Base-by-base conservation (phyloP, 139 green algal genomes). In the Microglena sp. region DNA sequence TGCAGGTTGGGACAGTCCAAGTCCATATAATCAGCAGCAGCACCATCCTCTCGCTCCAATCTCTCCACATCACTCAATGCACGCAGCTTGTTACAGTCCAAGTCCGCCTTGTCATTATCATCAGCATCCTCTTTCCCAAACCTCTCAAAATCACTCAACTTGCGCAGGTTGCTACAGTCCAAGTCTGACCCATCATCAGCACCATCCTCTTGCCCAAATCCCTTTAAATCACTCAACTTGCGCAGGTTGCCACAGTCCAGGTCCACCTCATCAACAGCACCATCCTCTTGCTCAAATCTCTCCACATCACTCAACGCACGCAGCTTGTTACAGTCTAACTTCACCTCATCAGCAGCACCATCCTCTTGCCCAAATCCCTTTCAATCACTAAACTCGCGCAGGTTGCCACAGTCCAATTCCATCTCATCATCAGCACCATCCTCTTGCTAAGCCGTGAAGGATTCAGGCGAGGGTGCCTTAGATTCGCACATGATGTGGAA, bases 361-460 rank as follows among this genome's bases (percentile, higher is more conserved):
- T 15, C 40, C 15, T 24, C 15, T 50, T n/a, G n/a, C n/a, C n/a
- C n/a, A n/a, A n/a, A n/a, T n/a, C n/a, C n/a, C n/a, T n/a, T n/a
- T n/a, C n/a, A n/a, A n/a, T n/a, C n/a, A n/a, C 11, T 50, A 24
- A 15, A 24, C 11, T 50, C 15, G 40, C 40, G 60, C 75, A 90
- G 83, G 61, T 94, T 32, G 70, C 72, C 2, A 67, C 84, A 1
- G 73, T 96, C 1, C 90, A 96, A 70, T 96, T 95, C 63, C 89
- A 95, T 57, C 76, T 96, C 1, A 77, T 96, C 57, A 96, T 88
- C 54, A 92, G 89, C 45, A 85, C 77, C 32, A 91, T 95, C 45
- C 66, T 97, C 22, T 83, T 93, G 54, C 67, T 96, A 0, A 90
- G 82, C 58, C 73, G 90, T 1, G 90, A 96, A 50, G 90, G 90